These are phyloP conservation scores for Cladosporium oxysporum DNA, from an alignment of 2,329 filamentous ascomycete species.

Conservation along the genomic window DNA sequence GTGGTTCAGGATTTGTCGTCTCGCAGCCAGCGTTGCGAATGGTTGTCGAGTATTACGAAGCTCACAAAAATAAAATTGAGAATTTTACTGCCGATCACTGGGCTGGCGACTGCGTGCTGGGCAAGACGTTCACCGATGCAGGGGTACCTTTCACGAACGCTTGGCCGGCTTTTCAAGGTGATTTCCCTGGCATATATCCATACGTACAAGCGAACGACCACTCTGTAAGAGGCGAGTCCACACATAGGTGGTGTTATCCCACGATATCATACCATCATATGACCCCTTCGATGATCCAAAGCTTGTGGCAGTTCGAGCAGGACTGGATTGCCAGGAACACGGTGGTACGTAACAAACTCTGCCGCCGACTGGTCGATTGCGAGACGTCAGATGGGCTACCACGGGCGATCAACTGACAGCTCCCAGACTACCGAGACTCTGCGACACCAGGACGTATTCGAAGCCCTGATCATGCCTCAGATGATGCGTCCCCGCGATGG, in stretches of 20 bases:
- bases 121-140: slow-evolving; percentile 30
- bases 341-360: neutral
- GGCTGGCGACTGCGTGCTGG: slow-evolving; percentile 35
- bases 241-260: slow-evolving; percentile 24
- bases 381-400: too few species aligned
- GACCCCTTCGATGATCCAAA: slow-evolving; percentile 21
- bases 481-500: slow-evolving; percentile 13
- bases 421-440: neutral
- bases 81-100: slow-evolving; percentile 30
- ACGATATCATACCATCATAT: slow-evolving; percentile 28
- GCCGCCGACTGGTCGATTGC: too few species aligned
- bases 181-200: slow-evolving; percentile 1
- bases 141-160: slow-evolving; percentile 26
- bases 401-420: too few species aligned
- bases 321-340: slow-evolving; percentile 10
- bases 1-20: slow-evolving; percentile 55
- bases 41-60: slow-evolving; percentile 40
- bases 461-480: neutral
- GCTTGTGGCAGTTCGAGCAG: slow-evolving; percentile 27
- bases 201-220: too few species aligned
- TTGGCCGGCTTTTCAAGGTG: slow-evolving; percentile 33
- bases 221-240: too few species aligned
- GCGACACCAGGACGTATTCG: neutral
- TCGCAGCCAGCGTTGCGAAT: slow-evolving; percentile 46
- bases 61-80: slow-evolving; percentile 39